phyloP scores from a whole-genome alignment of 495 filamentous ascomycete species.

The Pseudevernia furfuracea region DNA sequence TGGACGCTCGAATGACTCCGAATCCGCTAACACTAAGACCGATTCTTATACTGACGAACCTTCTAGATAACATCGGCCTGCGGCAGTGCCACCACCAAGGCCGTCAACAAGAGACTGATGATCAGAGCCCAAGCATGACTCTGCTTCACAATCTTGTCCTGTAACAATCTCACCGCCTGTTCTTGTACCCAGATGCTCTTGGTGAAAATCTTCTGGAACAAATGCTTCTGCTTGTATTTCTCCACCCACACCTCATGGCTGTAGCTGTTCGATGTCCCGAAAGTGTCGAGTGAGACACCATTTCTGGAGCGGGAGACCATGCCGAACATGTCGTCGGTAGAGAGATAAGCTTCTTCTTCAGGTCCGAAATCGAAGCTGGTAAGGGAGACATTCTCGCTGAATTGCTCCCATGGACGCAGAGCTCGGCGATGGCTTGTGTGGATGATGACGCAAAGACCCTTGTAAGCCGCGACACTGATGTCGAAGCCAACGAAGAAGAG shows the following conservation, averaged over 20 bases:
- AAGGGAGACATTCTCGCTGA: constrained; percentile 20
- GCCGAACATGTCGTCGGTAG: constrained; percentile 20
- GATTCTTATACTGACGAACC: neutral
- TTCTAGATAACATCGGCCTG: constrained; percentile 18
- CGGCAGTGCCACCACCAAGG: constrained; percentile 27
- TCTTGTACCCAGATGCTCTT: constrained; percentile 57
- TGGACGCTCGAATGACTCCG: neutral
- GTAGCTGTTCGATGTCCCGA: constrained; percentile 54
- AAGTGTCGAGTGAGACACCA: constrained; percentile 37
- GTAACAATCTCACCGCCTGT: constrained; percentile 24
- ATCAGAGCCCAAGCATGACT: constrained; percentile 25
- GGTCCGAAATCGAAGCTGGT: constrained; percentile 11
- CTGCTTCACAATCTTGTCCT: constrained; percentile 30
- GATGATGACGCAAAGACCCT: constrained; percentile 68
- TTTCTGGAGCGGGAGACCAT: constrained; percentile 15
- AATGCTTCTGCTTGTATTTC: constrained; percentile 51
- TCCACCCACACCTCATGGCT: constrained; percentile 68
- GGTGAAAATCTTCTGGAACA: constrained; percentile 63
- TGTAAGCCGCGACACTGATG: constrained; percentile 56
- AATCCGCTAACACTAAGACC: neutral
- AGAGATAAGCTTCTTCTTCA: constrained; percentile 22
- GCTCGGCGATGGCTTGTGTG: constrained; percentile 67
- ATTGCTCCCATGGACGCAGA: constrained; percentile 63
- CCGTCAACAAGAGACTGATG: constrained; percentile 25
- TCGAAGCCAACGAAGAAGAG: constrained; percentile 57